These are phyloP conservation scores for Colletotrichum eremochloae DNA, from an alignment of 2,329 filamentous ascomycete genomes.

Conservation along the genomic window DNA sequence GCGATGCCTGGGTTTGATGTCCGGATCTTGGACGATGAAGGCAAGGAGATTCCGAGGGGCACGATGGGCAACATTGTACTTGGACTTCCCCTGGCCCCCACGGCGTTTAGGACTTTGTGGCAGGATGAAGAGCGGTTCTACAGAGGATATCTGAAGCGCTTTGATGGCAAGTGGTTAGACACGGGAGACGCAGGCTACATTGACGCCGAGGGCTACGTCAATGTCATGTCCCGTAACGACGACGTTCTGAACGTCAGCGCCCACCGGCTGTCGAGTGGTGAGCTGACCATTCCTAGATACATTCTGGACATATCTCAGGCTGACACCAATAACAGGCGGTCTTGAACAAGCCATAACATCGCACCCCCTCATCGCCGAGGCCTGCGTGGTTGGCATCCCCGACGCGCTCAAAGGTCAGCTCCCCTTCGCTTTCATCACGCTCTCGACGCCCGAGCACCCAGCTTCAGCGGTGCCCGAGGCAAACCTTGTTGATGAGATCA, in stretches of 20 bases:
- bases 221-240: conserved; percentile 77
- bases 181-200: conserved; percentile 93
- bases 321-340: conserved; percentile 67
- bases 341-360: conserved; percentile 93
- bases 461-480: conserved; percentile 63
- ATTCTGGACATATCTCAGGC: not conserved
- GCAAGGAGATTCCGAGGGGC: conserved; percentile 76
- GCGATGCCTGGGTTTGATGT: conserved; percentile 94
- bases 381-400: conserved; percentile 87
- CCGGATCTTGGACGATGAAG: conserved; percentile 84
- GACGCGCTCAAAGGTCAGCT: conserved; percentile 90
- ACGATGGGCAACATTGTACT: conserved; percentile 95
- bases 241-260: conserved; percentile 97
- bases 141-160: conserved; percentile 85
- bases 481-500: conserved; percentile 71
- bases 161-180: conserved; percentile 86
- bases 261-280: conserved; percentile 89
- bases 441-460: conserved; percentile 62
- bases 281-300: conserved; percentile 45
- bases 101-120: conserved; percentile 89
- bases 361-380: conserved; percentile 84
- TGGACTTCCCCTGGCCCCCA: conserved; percentile 84
- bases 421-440: conserved; percentile 87
- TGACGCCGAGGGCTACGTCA: conserved; percentile 77
- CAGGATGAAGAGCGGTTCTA: conserved; percentile 89